Conservation (phyloP, 208 protist species). For the Crithidia expoeki region DNA sequence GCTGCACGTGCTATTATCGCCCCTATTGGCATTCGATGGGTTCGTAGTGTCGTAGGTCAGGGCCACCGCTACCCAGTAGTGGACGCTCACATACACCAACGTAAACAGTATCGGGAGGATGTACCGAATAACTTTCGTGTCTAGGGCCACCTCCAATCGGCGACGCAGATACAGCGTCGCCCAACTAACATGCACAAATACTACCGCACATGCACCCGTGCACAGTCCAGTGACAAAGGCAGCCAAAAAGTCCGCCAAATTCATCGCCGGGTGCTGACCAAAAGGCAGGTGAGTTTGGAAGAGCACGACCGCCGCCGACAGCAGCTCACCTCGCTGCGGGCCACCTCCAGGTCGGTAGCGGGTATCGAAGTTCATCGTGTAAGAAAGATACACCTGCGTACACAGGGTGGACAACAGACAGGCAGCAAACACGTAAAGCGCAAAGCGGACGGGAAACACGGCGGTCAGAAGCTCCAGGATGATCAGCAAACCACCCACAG, state of each 20-base stretch:
- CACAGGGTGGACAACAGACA: conserved; percentile 53
- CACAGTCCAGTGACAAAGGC: conserved; percentile 44
- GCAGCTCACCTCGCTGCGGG: conserved; percentile 40
- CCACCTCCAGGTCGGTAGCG: conserved; percentile 33
- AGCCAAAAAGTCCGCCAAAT: conserved; percentile 50
- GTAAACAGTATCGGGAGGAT: conserved; percentile 48
- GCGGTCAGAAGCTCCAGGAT: conserved; percentile 60
- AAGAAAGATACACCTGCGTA: conserved; percentile 58
- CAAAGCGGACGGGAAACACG: conserved; percentile 55
- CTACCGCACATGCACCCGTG: conserved; percentile 40
- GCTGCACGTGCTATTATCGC: not conserved
- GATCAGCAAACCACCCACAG: conserved; percentile 58
- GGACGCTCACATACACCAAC: conserved; percentile 43
- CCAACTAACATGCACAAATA: conserved; percentile 51
- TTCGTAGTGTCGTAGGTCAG: conserved; percentile 8
- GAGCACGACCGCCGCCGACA: conserved; percentile 38
- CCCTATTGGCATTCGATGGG: too few relatives aligned
- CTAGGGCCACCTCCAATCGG: conserved; percentile 34
- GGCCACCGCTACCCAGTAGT: conserved; percentile 42
- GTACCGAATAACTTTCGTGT: conserved; percentile 46
- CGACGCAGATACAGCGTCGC: conserved; percentile 42
- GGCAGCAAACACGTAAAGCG: conserved; percentile 63
- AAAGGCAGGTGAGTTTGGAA: conserved; percentile 46
- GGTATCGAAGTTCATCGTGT: conserved; percentile 41
- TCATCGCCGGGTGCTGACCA: conserved; percentile 47